Evolutionary conservation across 495 filamentous ascomycete species (phyloP), one percentile per base, ranked within the genome.

Genomic region (Daldinia loculata): DNA sequence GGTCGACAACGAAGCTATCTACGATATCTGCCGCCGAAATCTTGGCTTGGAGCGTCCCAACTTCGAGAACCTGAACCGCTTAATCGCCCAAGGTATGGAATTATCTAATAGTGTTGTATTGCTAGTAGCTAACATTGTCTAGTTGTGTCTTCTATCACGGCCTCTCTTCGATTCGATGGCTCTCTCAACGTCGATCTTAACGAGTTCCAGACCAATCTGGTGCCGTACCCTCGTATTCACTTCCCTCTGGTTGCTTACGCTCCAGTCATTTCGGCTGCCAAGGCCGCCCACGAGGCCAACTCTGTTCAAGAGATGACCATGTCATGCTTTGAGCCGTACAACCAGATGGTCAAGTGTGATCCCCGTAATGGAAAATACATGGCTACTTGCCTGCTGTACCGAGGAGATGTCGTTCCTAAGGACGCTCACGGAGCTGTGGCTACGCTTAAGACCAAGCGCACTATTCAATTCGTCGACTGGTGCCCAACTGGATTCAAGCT

Each of bases 401-500:
- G 95, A 80, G 95, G 95, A 80, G 95, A 98, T 78, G 95, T 98
- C 72, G 93, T 98, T 43, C 93, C 95, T 80, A 96, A 95, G 81
- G 96, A 99, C 75, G 92, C 92, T 74, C 92, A 97, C 83, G 86
- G 81, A 63, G 96, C 95, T 53, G 93, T 99, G 48, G 93, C 94
- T 53, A 92, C 90, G 51, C 91, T 99, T 80, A 99, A 98, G 91
- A 97, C 96, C 75, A 97, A 97, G 89, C 89, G 93, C 68, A 97
- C 94, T 78, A 97, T 99, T 78, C 94, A 98, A 86, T 97, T 98
- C 77, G 95, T 99, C 75, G 95, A 99, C 85, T 99, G 95, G 95
- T 99, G 95, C 89, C 95, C 95, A 72, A 99, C 95, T 77, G 95
- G 95, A 74, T 98, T 98, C 91, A 99, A 99, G 91, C 91, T 99